Base-by-base conservation (phyloP, 805 yeast species). In the Candida hispaniensis region DNA sequence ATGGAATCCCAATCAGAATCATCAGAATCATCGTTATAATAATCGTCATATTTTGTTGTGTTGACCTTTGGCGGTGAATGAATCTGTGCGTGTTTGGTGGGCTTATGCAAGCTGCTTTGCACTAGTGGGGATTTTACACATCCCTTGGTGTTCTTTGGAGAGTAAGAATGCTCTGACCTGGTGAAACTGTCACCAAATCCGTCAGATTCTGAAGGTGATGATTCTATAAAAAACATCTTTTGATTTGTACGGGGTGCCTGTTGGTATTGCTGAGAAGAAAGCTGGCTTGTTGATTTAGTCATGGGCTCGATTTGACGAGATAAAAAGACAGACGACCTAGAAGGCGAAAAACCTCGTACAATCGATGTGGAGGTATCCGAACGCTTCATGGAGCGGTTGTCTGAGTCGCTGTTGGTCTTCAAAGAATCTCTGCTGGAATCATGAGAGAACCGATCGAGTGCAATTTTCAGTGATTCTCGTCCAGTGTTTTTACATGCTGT, bases 191-290 rank as follows among this genome's bases (percentile, higher is more conserved):
- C 36, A 8, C 48, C 52, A 33, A 44, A 43, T 3, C 44, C 52
- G 32, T 54, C 59, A 18, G 42, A 41, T 16, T 57, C 64, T 4
- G 58, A 50, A 6, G 63, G 63, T 7, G 56, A 49, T 1, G 61
- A 58, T 26, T 55, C 62, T 12, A 59, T 55, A 39, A 57, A 60
- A 39, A 59, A 59, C 59, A 58, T 59, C 36, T 52, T 58, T 20
- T 45, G 47, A 15, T 34, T 34, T 16, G 25, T 24, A 2, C 54
- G 45, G 2, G 52, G 44, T 12, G 50, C 42, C 18, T 43, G 27
- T 16, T 35, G 25, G 36, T 14, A 34, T 6, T 26, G 16, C 4
- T 18, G 14, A 12, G 26, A 9, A 11, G 15, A 11, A 7, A 8
- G 13, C n/a, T 19, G 13, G 5, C 8, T 13, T 2, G 26, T 15